Percentiles rank a stretch among this genome's conserved stretches.
Conservation (phyloP, 768 basidiomycete genomes). For the Symmetrospora coprosmae region DNA sequence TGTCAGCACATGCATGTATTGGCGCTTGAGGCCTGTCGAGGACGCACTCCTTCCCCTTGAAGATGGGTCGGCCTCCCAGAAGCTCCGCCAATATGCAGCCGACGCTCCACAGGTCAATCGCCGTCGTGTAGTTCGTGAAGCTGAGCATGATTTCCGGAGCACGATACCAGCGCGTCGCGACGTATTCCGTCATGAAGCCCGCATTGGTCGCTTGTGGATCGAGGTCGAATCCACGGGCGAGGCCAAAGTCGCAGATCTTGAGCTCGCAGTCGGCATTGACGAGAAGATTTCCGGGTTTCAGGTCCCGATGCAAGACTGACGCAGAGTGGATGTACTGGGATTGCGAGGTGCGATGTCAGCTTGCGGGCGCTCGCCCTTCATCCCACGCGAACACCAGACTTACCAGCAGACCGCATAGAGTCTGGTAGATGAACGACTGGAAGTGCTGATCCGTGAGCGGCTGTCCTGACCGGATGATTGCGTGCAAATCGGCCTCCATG, state of each 20-base stretch:
- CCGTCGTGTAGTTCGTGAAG: slow-evolving; percentile 37
- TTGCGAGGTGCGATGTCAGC: background rate
- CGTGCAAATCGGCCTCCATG: slow-evolving; percentile 99
- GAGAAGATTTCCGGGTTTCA: slow-evolving; percentile 39
- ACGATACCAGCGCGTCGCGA: slow-evolving; percentile 97
- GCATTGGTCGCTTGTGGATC: slow-evolving; percentile 37
- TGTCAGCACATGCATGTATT: slow-evolving; percentile 30
- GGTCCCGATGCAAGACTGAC: slow-evolving; percentile 42
- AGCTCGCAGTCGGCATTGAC: slow-evolving; percentile 98
- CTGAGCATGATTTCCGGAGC: slow-evolving; percentile 97
- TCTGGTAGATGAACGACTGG: slow-evolving; percentile 88
- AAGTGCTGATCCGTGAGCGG: slow-evolving; percentile 42
- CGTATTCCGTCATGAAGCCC: slow-evolving; percentile 97
- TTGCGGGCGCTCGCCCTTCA: background rate
- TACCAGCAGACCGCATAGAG: slow-evolving; percentile 79
- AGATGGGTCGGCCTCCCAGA: slow-evolving; percentile 41
- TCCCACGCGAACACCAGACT: slow-evolving; percentile 42
- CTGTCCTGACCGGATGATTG: slow-evolving; percentile 51
- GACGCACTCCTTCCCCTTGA: slow-evolving; percentile 49
- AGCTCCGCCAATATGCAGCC: slow-evolving; percentile 43
- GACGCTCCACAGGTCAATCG: slow-evolving; percentile 39
- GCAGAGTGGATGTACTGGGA: slow-evolving; percentile 43
- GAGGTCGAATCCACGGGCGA: slow-evolving; percentile 45
- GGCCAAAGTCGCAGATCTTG: slow-evolving; percentile 97
- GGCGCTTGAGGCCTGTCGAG: background rate